phyloP scores from a whole-genome alignment of 352 stramenopile species.

The Phytophthora hybrid region DNA sequence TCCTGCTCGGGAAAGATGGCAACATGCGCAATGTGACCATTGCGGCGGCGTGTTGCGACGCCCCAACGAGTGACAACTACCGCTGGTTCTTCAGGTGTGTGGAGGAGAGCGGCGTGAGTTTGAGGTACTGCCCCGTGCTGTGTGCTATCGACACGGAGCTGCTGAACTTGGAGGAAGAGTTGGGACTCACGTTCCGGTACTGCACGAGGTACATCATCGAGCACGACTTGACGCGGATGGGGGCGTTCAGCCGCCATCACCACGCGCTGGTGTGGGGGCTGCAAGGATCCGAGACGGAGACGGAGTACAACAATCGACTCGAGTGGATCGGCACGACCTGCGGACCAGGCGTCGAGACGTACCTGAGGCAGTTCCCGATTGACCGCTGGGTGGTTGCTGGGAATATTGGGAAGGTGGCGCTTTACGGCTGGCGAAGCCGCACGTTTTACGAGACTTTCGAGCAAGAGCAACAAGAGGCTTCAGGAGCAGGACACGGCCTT shows the following conservation, averaged over 20 bases:
- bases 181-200: slow-evolving; percentile 58
- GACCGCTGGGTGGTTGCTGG: slow-evolving; percentile 60
- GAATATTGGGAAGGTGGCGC: slow-evolving; percentile 46
- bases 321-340: slow-evolving; percentile 64
- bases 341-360: slow-evolving; percentile 47
- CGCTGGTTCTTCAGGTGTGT: slow-evolving; percentile 63
- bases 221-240: slow-evolving; percentile 47
- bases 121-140: slow-evolving; percentile 55
- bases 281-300: slow-evolving; percentile 50
- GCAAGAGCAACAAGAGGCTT: slow-evolving; percentile 31
- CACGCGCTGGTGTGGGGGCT: slow-evolving; percentile 61
- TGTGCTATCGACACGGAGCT: slow-evolving; percentile 48
- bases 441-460: slow-evolving; percentile 53
- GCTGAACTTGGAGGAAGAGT: slow-evolving; percentile 43
- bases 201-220: slow-evolving; percentile 70
- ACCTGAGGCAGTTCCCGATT: slow-evolving; percentile 53
- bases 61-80: slow-evolving; percentile 52
- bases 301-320: slow-evolving; percentile 63
- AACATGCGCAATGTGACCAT: slow-evolving; percentile 55
- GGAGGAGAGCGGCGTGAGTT: slow-evolving; percentile 48
- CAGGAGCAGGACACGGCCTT: slow-evolving; percentile 3
- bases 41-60: slow-evolving; percentile 50
- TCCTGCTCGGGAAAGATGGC: slow-evolving; percentile 62
- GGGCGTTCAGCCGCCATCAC: slow-evolving; percentile 55
- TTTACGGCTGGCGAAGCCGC: slow-evolving; percentile 62